Base-by-base conservation (phyloP, 2,329 filamentous ascomycete species). In the Elsinoe fawcettii region DNA sequence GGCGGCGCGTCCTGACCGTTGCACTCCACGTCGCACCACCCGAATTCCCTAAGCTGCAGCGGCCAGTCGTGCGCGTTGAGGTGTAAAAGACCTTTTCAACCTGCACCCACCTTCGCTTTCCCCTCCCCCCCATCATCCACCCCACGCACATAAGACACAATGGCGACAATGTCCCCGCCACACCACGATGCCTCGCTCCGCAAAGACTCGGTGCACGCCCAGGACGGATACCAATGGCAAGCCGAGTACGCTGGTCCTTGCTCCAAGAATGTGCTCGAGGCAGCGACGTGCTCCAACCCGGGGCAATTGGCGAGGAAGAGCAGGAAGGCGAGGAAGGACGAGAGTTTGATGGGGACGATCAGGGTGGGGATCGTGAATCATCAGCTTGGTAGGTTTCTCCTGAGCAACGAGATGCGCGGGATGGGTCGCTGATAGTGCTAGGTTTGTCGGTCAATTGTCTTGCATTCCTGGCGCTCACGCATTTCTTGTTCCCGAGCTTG, bases 381-480 rank as follows among this genome's bases (percentile, higher is more conserved):
- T 58, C 73, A 75, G 62, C 67, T 75, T 18, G 73, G 68, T 70
- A 62, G 54, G 64, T 36, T 11, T 36, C n/a, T 16, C 8, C 27
- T 39, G 12, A 46, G 23, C 43, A 32, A 27, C 20, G 34, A n/a
- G 58, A 32, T 18, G 51, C n/a, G 14, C 49, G 36, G 23, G 11
- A 22, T 11, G 5, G 41, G 30, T 8, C 14, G 27, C 56, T 57
- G 36, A 63, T 9, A 23, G 27, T 7, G 37, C 37, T 65, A 90
- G 90, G 89, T 60, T 82, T 96, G 63, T 89, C 90, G 11, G 80
- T 93, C 71, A 96, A 95, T 70, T 84, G 93, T 59, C 77, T 96
- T 62, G 83, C 89, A 58, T 84, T 95, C 63, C 83, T 96, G 62
- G 83, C 87, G 70, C 83, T 95, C 62, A 84, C 88, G 57, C 90